phyloP scores from a whole-genome alignment of 306 rosid genomes.

The Benincasa hispida region DNA sequence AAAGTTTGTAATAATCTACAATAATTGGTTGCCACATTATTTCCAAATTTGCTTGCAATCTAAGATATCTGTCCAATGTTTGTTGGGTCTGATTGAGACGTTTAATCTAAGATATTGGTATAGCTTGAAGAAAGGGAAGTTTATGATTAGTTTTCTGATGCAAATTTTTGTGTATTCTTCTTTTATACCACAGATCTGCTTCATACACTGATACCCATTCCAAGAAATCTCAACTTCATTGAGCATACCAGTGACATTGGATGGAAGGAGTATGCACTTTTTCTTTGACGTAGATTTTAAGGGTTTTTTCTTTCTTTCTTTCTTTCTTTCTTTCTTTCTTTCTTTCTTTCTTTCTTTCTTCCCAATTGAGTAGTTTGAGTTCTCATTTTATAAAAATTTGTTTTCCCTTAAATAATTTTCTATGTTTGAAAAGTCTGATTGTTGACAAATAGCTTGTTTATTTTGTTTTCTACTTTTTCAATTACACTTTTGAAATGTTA shows the following conservation, averaged over 20 bases:
- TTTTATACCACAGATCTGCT: slow-evolving; percentile 47
- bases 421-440: not conserved
- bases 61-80: not conserved
- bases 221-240: slow-evolving; percentile 49
- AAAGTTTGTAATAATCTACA: not conserved
- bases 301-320: too few species aligned
- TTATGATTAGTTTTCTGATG: not conserved
- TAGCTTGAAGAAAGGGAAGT: not conserved
- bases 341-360: too few species aligned
- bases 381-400: not conserved
- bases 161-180: not conserved
- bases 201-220: slow-evolving; percentile 48
- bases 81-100: not conserved
- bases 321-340: too few species aligned
- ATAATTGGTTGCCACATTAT: not conserved
- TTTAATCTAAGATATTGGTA: not conserved
- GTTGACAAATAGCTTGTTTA: not conserved
- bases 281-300: not conserved
- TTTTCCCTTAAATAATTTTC: not conserved
- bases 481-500: not conserved
- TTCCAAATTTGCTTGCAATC: not conserved
- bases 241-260: slow-evolving; percentile 89
- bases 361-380: not conserved
- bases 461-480: not conserved
- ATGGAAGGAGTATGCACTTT: slow-evolving; percentile 74